Evolutionary conservation across 345 rosid genomes (phyloP), one percentile per base, ranked within the genome.

Genomic region (Lepidium sativum): DNA sequence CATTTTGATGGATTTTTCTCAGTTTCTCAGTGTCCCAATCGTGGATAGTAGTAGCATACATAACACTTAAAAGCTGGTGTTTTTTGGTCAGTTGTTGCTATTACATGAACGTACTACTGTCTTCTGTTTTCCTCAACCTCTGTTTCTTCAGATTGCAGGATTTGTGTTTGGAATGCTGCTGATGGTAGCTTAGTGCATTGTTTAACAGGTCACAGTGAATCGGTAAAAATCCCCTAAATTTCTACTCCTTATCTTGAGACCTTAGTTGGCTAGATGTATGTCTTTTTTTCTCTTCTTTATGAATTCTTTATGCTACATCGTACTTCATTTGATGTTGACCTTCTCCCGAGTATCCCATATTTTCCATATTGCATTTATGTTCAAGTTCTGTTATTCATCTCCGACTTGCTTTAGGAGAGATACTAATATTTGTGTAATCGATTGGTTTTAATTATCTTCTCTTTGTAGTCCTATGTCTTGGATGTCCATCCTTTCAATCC

Each of bases 401-500:
- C 23, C 48, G 2, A 41, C 37, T 57, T 55, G 39, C 15, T 41
- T 15, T 39, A 47, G 68, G 33, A 43, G 33, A 43, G 34, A 34
- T 51, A 42, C 50, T 59, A 41, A 25, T 51, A 50, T 27, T 37
- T 35, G 33, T 13, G 49, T 58, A 42, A 48, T 8, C 50, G 53
- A 44, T 63, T 32, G 55, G 50, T 72, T 25, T 29, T 13, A 18
- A 53, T 50, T 7, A 72, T 73, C 42, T 68, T 52, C 40, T 71
- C 35, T 77, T 77, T 64, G 75, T 87, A 94, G 99, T 90, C 99
- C 34, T 94, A 88, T 79, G 99, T 94, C 75, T 80, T 94, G 82
- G 99, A 94, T 81, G 97, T 94, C 65, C 99, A 94, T 77, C 99
- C 99, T 75, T 94, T 80, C 78, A 91, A 94, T 75, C 97, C 97